These are phyloP conservation scores for Hyaloperonospora brassicae DNA, from an alignment of 352 stramenopile species.

Conservation along the genomic window DNA sequence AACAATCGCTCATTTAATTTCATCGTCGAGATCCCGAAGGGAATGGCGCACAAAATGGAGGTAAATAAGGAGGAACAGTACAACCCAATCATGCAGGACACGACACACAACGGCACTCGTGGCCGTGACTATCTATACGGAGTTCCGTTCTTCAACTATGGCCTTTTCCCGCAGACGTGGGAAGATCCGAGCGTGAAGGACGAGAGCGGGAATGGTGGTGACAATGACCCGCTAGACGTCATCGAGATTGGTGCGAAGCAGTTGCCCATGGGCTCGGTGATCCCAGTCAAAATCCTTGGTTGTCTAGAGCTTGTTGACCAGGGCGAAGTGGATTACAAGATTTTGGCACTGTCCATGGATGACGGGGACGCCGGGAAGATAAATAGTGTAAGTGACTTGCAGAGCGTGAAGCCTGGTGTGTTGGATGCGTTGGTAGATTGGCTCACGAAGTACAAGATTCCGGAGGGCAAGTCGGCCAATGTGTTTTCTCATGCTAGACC, in stretches of 20 bases:
- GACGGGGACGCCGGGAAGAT: conserved; percentile 87
- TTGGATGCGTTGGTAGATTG: conserved; percentile 89
- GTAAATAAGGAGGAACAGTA: conserved; percentile 90
- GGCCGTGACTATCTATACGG: conserved; percentile 95
- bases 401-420: conserved; percentile 87
- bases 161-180: conserved; percentile 97
- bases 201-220: conserved; percentile 86
- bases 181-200: conserved; percentile 91
- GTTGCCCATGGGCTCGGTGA: conserved; percentile 92
- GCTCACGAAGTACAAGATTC: conserved; percentile 98
- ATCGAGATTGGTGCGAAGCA: conserved; percentile 93
- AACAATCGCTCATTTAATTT: conserved; percentile 88
- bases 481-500: conserved; percentile 78
- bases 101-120: conserved; percentile 91
- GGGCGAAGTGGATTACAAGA: conserved; percentile 98
- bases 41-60: conserved; percentile 98
- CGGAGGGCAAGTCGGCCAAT: conserved; percentile 94
- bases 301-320: conserved; percentile 97
- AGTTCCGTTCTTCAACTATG: conserved; percentile 98
- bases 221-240: conserved; percentile 99
- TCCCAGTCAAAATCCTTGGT: conserved; percentile 95
- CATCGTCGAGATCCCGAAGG: conserved; percentile 98
- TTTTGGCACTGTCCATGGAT: conserved; percentile 89
- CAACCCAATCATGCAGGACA: conserved; percentile 99
- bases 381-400: conserved; percentile 84